Evolutionary conservation across 1,284 basidiomycete species (phyloP).

Genomic region (Inonotus hispidus): DNA sequence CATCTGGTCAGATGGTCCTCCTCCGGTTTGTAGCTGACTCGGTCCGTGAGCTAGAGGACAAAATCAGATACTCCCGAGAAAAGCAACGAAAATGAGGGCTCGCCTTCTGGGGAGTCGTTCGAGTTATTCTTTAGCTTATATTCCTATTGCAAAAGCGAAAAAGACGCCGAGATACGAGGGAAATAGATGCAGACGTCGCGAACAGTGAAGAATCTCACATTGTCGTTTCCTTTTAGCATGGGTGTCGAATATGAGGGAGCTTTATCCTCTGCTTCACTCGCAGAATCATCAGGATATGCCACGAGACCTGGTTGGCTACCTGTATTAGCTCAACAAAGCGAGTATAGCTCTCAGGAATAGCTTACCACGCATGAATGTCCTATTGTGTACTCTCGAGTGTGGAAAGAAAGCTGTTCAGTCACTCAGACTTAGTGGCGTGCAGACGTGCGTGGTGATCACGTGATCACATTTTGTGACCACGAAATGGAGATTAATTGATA

Average conservation of each 20-base stretch:
- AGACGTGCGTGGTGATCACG: no score
- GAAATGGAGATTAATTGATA: no score
- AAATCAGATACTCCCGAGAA: neutral
- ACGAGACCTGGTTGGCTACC: slow-evolving; percentile 47
- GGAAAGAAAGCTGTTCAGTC: no score
- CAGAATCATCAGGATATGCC: slow-evolving; percentile 59
- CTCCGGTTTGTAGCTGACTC: neutral
- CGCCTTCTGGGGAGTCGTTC: slow-evolving; percentile 46
- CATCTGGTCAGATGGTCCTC: neutral
- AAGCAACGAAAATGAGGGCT: slow-evolving; percentile 22
- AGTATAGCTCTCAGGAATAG: neutral
- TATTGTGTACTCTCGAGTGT: no score
- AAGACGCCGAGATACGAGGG: slow-evolving; percentile 57
- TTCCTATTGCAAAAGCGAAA: slow-evolving; percentile 61
- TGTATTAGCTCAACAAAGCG: neutral
- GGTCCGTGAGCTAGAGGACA: neutral
- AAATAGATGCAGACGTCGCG: slow-evolving; percentile 42
- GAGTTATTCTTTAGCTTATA: slow-evolving; percentile 39
- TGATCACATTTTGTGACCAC: no score
- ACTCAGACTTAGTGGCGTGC: no score
- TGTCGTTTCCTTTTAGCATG: slow-evolving; percentile 24
- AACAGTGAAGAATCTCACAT: slow-evolving; percentile 60
- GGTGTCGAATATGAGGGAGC: no score
- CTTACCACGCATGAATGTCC: neutral
- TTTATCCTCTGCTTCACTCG: slow-evolving; percentile 38